Percentiles rank a stretch among this genome's conserved stretches.
Conservation (phyloP, 164 flowering plant genomes). For the Chimonanthus salicifolius region DNA sequence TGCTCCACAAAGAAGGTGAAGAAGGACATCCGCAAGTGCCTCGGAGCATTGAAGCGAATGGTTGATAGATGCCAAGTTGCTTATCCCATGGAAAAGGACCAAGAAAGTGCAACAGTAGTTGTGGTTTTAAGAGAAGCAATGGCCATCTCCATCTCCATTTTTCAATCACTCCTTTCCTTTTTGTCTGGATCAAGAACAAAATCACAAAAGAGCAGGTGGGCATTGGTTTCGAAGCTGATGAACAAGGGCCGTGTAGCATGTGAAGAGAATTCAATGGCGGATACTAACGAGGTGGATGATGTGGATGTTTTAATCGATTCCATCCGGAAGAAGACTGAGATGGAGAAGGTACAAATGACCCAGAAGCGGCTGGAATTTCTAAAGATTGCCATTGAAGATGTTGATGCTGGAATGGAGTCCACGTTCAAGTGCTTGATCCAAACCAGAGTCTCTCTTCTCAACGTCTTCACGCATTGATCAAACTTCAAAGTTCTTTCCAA, state of each 20-base stretch:
- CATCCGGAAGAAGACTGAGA: conserved; percentile 15
- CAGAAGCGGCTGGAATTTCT: conserved; percentile 43
- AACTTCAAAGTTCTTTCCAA: neutral
- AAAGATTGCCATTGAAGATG: conserved; percentile 32
- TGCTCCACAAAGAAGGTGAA: conserved; percentile 25
- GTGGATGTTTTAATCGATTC: conserved; percentile 22
- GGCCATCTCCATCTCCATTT: conserved; percentile 18
- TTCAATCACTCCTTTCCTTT: conserved; percentile 27
- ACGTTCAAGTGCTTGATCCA: conserved; percentile 48
- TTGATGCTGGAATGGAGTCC: conserved; percentile 44
- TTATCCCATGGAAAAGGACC: conserved; percentile 5
- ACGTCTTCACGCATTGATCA: conserved; percentile 29
- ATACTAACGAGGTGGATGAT: conserved; percentile 28
- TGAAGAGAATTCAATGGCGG: conserved; percentile 8
- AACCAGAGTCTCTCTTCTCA: conserved; percentile 55
- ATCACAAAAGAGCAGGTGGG: conserved; percentile 26
- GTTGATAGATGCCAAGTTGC: conserved; percentile 1
- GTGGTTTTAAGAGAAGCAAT: conserved; percentile 32
- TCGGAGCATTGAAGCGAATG: conserved; percentile 20
- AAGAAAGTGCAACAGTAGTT: conserved; percentile 12
- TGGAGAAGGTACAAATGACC: conserved; percentile 22
- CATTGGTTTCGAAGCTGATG: conserved; percentile 29
- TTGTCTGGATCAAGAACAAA: conserved; percentile 19
- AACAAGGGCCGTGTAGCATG: conserved; percentile 20
- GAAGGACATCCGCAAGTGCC: conserved; percentile 23